These are phyloP conservation scores for Amauroascus niger DNA, from an alignment of 2,329 filamentous ascomycete species.

Conservation along the genomic window DNA sequence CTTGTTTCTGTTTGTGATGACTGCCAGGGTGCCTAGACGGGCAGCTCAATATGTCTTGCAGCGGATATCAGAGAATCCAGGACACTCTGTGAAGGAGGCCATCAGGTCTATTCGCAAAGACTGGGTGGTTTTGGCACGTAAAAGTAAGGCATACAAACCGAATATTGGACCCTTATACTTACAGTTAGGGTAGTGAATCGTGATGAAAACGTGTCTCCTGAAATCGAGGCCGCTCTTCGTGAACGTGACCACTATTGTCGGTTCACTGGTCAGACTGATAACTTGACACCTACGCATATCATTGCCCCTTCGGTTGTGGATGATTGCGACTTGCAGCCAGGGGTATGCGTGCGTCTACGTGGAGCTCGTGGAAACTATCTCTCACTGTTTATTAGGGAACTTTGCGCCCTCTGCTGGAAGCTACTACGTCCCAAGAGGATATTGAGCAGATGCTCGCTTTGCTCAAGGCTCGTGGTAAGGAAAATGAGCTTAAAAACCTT, in stretches of 20 bases:
- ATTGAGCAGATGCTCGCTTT: conserved; percentile 10
- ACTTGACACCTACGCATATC: conserved; percentile 12
- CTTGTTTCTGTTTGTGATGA: too few relatives aligned
- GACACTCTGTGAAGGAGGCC: conserved; percentile 7
- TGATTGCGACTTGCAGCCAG: conserved; percentile 11
- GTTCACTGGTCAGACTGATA: conserved; percentile 6
- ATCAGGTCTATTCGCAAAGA: conserved; percentile 5
- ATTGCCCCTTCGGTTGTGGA: conserved; percentile 12
- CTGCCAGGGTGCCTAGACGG: too few relatives aligned
- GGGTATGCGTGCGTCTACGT: background rate
- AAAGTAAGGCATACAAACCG: conserved; percentile 6
- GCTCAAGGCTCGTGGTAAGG: background rate
- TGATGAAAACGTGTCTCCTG: conserved; percentile 2
- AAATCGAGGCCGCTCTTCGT: conserved; percentile 11
- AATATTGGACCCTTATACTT: background rate
- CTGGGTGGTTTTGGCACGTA: conserved; percentile 2
- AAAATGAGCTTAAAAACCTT: conserved; percentile 11
- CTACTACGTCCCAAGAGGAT: background rate
- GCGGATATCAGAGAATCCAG: conserved; percentile 2
- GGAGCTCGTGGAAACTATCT: background rate
- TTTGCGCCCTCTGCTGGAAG: conserved; percentile 12
- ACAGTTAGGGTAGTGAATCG: conserved; percentile 8
- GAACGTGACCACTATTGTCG: conserved; percentile 13
- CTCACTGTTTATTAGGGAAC: conserved; percentile 5
- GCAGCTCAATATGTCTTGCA: conserved; percentile 9